Base-by-base conservation (phyloP, 2,329 filamentous ascomycete genomes). In the Paraconiothyrium brasiliense region DNA sequence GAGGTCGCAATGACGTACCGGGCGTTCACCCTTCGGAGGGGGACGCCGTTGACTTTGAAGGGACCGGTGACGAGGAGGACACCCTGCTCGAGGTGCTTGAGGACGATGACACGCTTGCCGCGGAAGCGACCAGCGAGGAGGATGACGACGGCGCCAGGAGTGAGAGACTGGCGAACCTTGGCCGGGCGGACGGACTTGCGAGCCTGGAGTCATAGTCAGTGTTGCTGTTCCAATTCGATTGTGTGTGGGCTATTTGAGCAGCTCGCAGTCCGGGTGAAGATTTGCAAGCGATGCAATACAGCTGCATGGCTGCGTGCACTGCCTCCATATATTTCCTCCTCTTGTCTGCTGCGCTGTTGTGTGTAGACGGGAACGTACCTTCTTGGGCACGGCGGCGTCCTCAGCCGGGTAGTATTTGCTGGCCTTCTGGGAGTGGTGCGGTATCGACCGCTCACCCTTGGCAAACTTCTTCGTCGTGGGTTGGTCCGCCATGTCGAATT, bases 11-110 rank as follows among this genome's bases (percentile, higher is more conserved):
- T 96, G 81, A 96, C 92, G 85, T 95, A 96, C 84, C 92, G 90
- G 82, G 92, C 87, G 87, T 96, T 96, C 82, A 96, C 92, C 84
- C 87, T 90, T 85, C 95, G 91, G 80, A 99, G 91, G 76, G 95
- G 95, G 73, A 99, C 95, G 84, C 95, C 95, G 87, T 99, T 99
- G 87, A 99, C 91, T 91, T 98, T 99, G 92, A 98, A 99, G 82
- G 95, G 95, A 79, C 95, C 95, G 81, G 95, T 99, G 79, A 99
- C 93, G 83, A 99, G 93, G 83, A 99, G 93, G 73, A 97, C 93
- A 86, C 95, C 95, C 87, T 97, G 93, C 81, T 92, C 88, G 80
- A 99, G 94, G 84, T 91, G 89, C 90, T 98, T 98, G 83, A 99
- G 92, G 85, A 98, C 93, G 80, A 99, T 88, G 80, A 99, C 95